A percentile compares a stretch with the other conserved stretches of the same genome.
Evolutionary conservation across 257 asterid genomes (phyloP).

Genomic region (Ajuga chamaepitys): DNA sequence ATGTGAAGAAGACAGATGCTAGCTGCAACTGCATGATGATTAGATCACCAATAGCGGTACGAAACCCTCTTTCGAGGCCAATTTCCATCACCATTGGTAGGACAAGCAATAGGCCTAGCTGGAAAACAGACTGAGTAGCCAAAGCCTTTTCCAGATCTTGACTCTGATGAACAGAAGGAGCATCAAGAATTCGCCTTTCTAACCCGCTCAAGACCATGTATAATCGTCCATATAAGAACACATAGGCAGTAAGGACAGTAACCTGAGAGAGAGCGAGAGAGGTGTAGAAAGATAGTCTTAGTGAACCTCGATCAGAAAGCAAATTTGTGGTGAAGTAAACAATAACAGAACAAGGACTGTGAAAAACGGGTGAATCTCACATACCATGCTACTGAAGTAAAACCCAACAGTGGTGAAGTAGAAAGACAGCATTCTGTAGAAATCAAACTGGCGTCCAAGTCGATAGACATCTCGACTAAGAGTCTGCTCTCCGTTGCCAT

Average conservation of each 20-base stretch:
- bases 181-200: slow-evolving; percentile 12
- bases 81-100: slow-evolving; percentile 26
- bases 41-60: slow-evolving; percentile 19
- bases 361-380: neutral
- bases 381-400: slow-evolving; percentile 24
- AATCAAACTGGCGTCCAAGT: slow-evolving; percentile 21
- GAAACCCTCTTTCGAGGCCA: slow-evolving; percentile 20
- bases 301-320: slow-evolving; percentile 3
- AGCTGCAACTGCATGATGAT: slow-evolving; percentile 23
- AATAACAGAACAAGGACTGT: neutral
- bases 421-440: slow-evolving; percentile 23
- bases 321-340: neutral
- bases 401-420: slow-evolving; percentile 27
- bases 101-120: slow-evolving; percentile 18
- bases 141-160: slow-evolving; percentile 17
- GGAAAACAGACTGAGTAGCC: slow-evolving; percentile 19
- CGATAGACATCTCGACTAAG: slow-evolving; percentile 22
- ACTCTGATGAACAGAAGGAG: slow-evolving; percentile 7
- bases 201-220: slow-evolving; percentile 26
- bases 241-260: slow-evolving; percentile 17
- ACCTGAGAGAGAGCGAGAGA: neutral
- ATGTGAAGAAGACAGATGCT: slow-evolving; percentile 22
- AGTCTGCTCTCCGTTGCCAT: slow-evolving; percentile 24
- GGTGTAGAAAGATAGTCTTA: no score
- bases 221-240: slow-evolving; percentile 18